Conservation (phyloP, 306 rosid genomes). For the Casuarina glauca region DNA sequence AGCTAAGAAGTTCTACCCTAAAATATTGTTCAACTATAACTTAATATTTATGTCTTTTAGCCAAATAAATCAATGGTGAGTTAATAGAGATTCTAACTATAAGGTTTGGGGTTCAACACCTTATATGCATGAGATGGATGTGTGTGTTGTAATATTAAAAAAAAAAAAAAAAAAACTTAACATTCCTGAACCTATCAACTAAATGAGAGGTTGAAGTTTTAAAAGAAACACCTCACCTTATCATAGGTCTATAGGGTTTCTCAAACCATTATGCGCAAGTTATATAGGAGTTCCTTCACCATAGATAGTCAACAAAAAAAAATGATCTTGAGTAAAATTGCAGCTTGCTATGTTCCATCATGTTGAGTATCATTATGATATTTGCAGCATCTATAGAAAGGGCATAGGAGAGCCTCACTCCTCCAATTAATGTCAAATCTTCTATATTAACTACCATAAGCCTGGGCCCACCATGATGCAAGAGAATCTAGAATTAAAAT, state of each 20-base stretch:
- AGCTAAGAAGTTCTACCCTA: background rate
- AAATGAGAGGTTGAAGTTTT: constrained; percentile 17
- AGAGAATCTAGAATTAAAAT: background rate
- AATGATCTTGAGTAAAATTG: constrained; percentile 28
- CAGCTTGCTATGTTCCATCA: too few relatives aligned
- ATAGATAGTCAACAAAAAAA: constrained; percentile 22
- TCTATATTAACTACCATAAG: background rate
- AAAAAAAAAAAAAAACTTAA: too few relatives aligned
- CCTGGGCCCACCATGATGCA: background rate
- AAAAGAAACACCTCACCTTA: constrained; percentile 43
- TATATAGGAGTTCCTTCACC: constrained; percentile 95
- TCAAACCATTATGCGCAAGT: constrained; percentile 94
- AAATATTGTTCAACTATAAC: background rate
- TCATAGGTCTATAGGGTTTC: constrained; percentile 70
- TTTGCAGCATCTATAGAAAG: constrained; percentile 11
- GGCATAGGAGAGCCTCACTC: constrained; percentile 8
- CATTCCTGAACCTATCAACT: background rate
- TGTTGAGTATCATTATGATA: too few relatives aligned
- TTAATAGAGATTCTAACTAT: too few relatives aligned
- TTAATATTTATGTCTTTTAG: too few relatives aligned
- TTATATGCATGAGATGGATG: too few relatives aligned
- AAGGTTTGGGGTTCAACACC: too few relatives aligned
- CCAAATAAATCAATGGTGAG: too few relatives aligned
- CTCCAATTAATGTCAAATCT: constrained; percentile 11
- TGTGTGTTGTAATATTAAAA: too few relatives aligned